Base-by-base conservation (phyloP, 2,329 filamentous ascomycete genomes). In the Setomelanomma holmii region DNA sequence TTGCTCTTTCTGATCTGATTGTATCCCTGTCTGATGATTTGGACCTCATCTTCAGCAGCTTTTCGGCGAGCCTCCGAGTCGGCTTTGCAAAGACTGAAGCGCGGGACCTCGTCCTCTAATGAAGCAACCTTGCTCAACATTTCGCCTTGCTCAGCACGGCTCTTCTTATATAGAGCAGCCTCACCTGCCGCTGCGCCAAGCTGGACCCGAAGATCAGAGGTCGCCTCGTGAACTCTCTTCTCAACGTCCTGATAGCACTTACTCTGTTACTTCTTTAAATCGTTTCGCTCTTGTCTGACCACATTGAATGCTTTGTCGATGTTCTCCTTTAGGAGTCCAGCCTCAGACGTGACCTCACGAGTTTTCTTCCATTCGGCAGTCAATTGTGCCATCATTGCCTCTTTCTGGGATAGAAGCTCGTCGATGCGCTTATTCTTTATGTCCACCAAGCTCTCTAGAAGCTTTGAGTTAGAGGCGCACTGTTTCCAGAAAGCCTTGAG, bases 161-260 rank as follows among this genome's bases (percentile, higher is more conserved):
- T 34, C 10, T 44, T 23, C 17, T 33, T 30, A 19, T 44, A 8
- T 14, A 44, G 19, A 10, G 19, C 10, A 11, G 8, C 24, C 16
- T 44, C 41, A 19, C n/a, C 10, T 22, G n/a, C 4, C 16, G 41
- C 41, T 5, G 27, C 16, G 16, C 21, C 20, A 12, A 44, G 27
- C 17, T 44, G 24, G 24, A 16, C 5, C 6, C 27, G 41, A 19
- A 44, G 24, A 8, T n/a, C 27, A 12, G 19, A 20, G 41, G 14
- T 44, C 41, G 24, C 22, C 10, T 44, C 27, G 6, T 19, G 11
- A 17, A 44, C 27, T 2, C 41, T 24, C 21, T 34, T 44, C 17
- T 44, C 41, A 16, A 44, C 41, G 27, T 44, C 41, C 22, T 44
- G 41, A 14, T 44, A 44, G 19, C 34, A 34, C 27, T 34, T 44